These are phyloP conservation scores for Boletus subcaerulescens DNA, from an alignment of 768 basidiomycete genomes.

Conservation along the genomic window DNA sequence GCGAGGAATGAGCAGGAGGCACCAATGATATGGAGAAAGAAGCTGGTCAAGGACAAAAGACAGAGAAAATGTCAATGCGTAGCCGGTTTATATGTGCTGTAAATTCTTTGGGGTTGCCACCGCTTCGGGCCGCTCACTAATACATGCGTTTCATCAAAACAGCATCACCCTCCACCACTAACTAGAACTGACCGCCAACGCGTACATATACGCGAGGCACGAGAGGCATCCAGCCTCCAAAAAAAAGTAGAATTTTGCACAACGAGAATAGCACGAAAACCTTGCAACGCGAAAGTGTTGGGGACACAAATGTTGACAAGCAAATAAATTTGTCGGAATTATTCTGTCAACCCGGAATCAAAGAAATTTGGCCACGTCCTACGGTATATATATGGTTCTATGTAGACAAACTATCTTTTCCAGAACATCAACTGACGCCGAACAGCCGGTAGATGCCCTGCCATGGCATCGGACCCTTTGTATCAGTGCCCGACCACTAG, in stretches of 20 bases:
- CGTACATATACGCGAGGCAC: background rate
- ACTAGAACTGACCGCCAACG: background rate
- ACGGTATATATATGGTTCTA: too few species aligned
- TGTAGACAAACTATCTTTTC: constrained; percentile 13
- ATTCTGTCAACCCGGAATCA: too few species aligned
- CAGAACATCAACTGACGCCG: constrained; percentile 40
- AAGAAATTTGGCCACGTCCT: too few species aligned
- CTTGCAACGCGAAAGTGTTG: constrained; percentile 14
- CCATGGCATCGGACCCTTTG: background rate
- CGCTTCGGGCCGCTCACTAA: constrained; percentile 1
- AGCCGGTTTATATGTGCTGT: constrained; percentile 22
- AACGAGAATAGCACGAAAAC: background rate
- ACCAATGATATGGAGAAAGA: constrained; percentile 23
- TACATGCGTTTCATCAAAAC: background rate
- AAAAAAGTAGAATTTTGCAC: background rate
- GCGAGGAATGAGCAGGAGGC: constrained; percentile 18
- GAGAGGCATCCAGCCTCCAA: background rate
- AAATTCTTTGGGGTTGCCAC: constrained; percentile 38
- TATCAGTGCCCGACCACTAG: background rate
- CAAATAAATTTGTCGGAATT: background rate
- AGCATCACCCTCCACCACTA: background rate
- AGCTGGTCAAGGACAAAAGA: constrained; percentile 26
- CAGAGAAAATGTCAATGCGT: background rate
- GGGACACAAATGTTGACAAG: constrained; percentile 4
- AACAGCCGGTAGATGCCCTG: constrained; percentile 36